Evolutionary conservation across 176 grass and related monocot species (phyloP), one percentile per base, ranked within the genome.

Genomic region (Eleusine coracana): DNA sequence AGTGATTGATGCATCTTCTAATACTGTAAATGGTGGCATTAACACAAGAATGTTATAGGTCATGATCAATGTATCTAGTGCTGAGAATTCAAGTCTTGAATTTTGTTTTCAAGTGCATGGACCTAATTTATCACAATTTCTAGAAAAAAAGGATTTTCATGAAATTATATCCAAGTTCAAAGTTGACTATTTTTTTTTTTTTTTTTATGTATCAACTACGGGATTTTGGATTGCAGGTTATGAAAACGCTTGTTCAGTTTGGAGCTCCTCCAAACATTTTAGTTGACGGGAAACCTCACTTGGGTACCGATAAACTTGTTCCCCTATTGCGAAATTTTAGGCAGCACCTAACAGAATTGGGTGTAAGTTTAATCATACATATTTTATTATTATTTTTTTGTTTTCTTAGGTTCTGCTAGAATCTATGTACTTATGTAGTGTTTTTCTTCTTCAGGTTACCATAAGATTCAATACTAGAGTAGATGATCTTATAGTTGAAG

Each of bases 221-320:
- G 27, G 44, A 60, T 59, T 73, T 76, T 83, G 87, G 37, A 42
- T 86, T 87, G 66, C 89, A 98, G 96, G 92, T 98, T 80, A 65
- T 98, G 86, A 93, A 86, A 77, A 93, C 92, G 71, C 88, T 98
- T 70, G 96, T 98, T 76, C 90, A 93, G 59, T 98, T 98, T 80
- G 96, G 96, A 88, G 96, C 89, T 56, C 91, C 96, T 70, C 46
- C 82, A 87, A 95, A 88, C 56, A 98, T 98, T 80, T 75, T 98
- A 81, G 73, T 98, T 77, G 87, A 98, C 67, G 96, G 96, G 71
- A 98, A 93, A 74, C 96, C 96, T 88, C 96, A 98, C 74, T 88
- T 98, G 29, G 96, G 96, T 80, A 98, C 96, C 5, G 92, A 98
- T 93, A 92, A 86, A 81, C 88, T 98, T 87, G 83, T 98, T 87